Base-by-base conservation (phyloP, 2,329 filamentous ascomycete species). In the Diaporthe vexans region DNA sequence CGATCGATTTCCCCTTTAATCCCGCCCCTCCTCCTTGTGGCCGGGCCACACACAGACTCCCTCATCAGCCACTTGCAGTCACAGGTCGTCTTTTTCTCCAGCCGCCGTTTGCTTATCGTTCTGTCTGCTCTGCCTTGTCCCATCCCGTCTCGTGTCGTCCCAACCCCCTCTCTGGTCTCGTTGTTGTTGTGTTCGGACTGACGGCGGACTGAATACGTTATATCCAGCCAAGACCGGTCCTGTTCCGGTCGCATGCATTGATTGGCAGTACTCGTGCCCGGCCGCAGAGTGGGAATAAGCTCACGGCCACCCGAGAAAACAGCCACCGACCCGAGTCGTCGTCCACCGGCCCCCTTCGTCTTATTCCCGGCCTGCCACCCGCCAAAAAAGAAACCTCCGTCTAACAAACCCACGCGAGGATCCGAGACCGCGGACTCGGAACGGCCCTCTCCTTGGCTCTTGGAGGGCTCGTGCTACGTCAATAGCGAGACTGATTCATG, bases 301-400 rank as follows among this genome's bases (percentile, higher is more conserved):
- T 52, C 56, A 43, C 37, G 29, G 26, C 58, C 58, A 58, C n/a
- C 43, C 69, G 59, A 74, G 10, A 57, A 63, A 56, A 24, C 52
- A 52, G 40, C 71, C 33, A 13, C 71, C 63, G 52, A 43, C 33
- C 43, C 56, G 48, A 33, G n/a, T 73, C 54, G 54, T 51, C 56
- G 40, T 43, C 61, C 54, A 61, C 69, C 61, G 57, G 70, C 63
- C 21, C 46, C 33, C 61, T 29, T 51, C 59, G 43, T 70, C 63
- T 75, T 75, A 75, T 75, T 75, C 71, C 74, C 74, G 74, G 63
- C 57, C 24, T 33, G 57, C 21, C 70, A 59, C 51, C 40, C 40
- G 19, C 51, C 48, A 48, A 52, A 56, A 56, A 52, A 63, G 48
- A 63, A 40, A 35, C 35, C 57, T 52, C 57, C 57, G 57, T 71